Evolutionary conservation across 1,284 basidiomycete species (phyloP).

Genomic region (Megacollybia platyphylla): DNA sequence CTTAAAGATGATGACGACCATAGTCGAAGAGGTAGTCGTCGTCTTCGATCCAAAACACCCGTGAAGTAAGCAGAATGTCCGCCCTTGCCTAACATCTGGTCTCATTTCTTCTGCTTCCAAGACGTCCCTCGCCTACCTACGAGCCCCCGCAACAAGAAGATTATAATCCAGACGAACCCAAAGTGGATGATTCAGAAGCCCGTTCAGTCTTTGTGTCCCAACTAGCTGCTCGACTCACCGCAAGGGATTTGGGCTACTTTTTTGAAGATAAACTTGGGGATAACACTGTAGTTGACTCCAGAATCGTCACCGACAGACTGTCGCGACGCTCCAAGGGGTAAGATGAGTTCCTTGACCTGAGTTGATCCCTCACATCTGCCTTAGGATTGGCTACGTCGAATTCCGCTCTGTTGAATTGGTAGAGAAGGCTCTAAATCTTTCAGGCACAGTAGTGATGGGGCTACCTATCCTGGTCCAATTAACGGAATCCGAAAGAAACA

Average conservation of each 20-base stretch:
- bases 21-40: constrained; percentile 22
- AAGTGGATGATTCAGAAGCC: constrained; percentile 85
- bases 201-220: constrained; percentile 98
- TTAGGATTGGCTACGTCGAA: constrained; percentile 90
- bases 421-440: constrained; percentile 78
- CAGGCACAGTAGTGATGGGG: constrained; percentile 95
- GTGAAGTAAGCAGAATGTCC: constrained; percentile 20
- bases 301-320: constrained; percentile 89
- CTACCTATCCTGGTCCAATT: constrained; percentile 93
- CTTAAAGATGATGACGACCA: constrained; percentile 33
- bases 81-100: constrained; percentile 4
- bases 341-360: constrained; percentile 22
- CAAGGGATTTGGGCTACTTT: constrained; percentile 94
- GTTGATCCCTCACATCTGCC: constrained; percentile 1
- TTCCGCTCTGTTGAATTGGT: constrained; percentile 85
- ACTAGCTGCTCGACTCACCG: constrained; percentile 89
- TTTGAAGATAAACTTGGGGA: constrained; percentile 95
- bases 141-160: constrained; percentile 49
- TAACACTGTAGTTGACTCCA: constrained; percentile 85
- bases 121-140: constrained; percentile 64
- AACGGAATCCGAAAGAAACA: constrained; percentile 93
- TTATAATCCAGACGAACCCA: constrained; percentile 63
- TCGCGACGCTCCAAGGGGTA: constrained; percentile 94
- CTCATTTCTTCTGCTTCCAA: constrained; percentile 14
- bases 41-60: constrained; percentile 19